Evolutionary conservation across 257 asterid species (phyloP).

Genomic region (Capsicum pubescens): DNA sequence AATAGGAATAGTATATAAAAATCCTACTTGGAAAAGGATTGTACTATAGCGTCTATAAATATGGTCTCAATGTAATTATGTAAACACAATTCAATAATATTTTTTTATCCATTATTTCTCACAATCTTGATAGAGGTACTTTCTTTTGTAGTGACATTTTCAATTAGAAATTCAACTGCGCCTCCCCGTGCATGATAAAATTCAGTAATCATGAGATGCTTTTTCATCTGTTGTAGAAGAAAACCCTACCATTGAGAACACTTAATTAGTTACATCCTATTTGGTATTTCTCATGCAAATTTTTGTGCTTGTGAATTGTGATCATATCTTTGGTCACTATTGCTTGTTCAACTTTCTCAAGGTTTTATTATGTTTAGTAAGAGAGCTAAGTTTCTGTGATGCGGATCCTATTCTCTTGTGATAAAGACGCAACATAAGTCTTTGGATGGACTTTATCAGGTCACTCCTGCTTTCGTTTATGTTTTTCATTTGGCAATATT

Average conservation of each 20-base stretch:
- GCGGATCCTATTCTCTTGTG: not conserved
- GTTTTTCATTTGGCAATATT: not conserved
- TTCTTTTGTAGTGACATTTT: not conserved
- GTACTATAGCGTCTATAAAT: too few relatives aligned
- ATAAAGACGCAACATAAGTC: not conserved
- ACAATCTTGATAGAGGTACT: not conserved
- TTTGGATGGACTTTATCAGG: conserved; percentile 14
- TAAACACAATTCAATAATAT: too few relatives aligned
- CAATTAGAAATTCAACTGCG: not conserved
- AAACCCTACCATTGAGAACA: not conserved
- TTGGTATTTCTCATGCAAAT: not conserved
- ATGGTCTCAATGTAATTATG: too few relatives aligned
- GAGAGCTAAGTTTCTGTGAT: not conserved
- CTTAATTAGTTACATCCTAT: conserved; percentile 12
- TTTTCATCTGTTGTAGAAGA: conserved; percentile 15
- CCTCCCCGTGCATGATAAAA: not conserved
- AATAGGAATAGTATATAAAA: too few relatives aligned
- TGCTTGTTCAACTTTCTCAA: conserved; percentile 8
- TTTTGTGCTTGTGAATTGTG: not conserved
- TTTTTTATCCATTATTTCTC: too few relatives aligned
- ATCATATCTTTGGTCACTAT: not conserved
- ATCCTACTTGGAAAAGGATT: too few relatives aligned
- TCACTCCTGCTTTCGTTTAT: not conserved
- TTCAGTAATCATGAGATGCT: not conserved
- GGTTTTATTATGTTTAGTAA: not conserved